These are phyloP conservation scores for Musa balbisiana DNA, from an alignment of 202 grass and related monocot species.

Conservation along the genomic window DNA sequence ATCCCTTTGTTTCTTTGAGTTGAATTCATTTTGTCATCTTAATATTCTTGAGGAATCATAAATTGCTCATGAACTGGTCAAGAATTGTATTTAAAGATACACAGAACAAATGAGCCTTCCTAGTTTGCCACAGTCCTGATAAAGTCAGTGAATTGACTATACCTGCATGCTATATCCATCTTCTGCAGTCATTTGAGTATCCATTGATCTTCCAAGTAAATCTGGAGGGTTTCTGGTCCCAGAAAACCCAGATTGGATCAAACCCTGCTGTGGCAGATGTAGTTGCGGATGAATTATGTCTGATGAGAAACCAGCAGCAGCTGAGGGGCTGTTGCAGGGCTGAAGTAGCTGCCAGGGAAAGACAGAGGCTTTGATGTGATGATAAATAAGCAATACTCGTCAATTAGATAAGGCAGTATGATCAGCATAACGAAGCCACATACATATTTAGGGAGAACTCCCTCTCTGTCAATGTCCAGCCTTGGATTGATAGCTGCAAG, in stretches of 20 bases:
- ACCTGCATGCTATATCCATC: slow-evolving; percentile 44
- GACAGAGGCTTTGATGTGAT: not conserved
- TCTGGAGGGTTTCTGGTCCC: slow-evolving; percentile 32
- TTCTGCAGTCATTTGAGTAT: slow-evolving; percentile 26
- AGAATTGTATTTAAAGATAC: too few relatives aligned
- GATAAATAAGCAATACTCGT: too few relatives aligned
- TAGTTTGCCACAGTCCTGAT: not conserved
- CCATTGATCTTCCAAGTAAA: slow-evolving; percentile 34
- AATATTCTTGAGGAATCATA: too few relatives aligned
- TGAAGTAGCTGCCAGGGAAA: slow-evolving; percentile 41
- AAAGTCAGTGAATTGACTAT: slow-evolving; percentile 4
- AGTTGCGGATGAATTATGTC: slow-evolving; percentile 34
- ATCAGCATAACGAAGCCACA: slow-evolving; percentile 3
- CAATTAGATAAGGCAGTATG: not conserved
- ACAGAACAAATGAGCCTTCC: too few relatives aligned
- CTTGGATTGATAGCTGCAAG: slow-evolving; percentile 55
- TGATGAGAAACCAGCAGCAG: slow-evolving; percentile 33
- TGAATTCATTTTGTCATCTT: too few relatives aligned
- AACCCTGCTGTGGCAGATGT: slow-evolving; percentile 40
- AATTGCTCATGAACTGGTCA: too few relatives aligned
- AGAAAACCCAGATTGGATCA: slow-evolving; percentile 32
- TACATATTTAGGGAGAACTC: slow-evolving; percentile 59
- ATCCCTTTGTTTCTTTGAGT: too few relatives aligned
- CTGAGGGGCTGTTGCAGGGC: slow-evolving; percentile 30
- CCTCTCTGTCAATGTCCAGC: slow-evolving; percentile 51